A percentile compares a stretch with the other conserved stretches of the same genome.
Evolutionary conservation across 768 basidiomycete genomes (phyloP).

Genomic region (Xerocomus spinulosus): DNA sequence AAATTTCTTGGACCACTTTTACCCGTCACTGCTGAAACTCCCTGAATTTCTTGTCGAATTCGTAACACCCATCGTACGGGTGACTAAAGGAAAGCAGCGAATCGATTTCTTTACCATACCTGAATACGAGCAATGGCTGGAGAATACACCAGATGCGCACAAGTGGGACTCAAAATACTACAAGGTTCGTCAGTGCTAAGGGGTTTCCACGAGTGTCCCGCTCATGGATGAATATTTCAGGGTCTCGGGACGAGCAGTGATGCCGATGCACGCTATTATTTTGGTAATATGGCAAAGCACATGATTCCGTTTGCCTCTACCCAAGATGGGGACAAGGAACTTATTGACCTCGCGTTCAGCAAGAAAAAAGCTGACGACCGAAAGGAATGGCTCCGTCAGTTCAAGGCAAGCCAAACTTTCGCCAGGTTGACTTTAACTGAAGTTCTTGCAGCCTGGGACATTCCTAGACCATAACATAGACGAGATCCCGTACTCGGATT

Average conservation of each 20-base stretch:
- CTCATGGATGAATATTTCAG: slow-evolving; percentile 37
- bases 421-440: neutral
- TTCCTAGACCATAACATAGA: slow-evolving; percentile 85
- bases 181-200: slow-evolving; percentile 63
- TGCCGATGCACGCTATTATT: slow-evolving; percentile 88
- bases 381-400: slow-evolving; percentile 96
- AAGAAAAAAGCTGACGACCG: slow-evolving; percentile 99
- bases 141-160: slow-evolving; percentile 65
- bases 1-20: slow-evolving; percentile 97
- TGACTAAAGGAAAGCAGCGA: slow-evolving; percentile 73
- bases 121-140: slow-evolving; percentile 91
- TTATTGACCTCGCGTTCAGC: slow-evolving; percentile 98
- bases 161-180: slow-evolving; percentile 95
- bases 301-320: slow-evolving; percentile 87
- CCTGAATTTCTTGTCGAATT: slow-evolving; percentile 96
- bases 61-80: slow-evolving; percentile 95
- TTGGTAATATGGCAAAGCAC: slow-evolving; percentile 87
- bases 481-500: slow-evolving; percentile 85
- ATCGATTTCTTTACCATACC: slow-evolving; percentile 96
- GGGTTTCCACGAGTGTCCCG: neutral
- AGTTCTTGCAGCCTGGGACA: slow-evolving; percentile 73
- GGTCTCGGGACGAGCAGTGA: slow-evolving; percentile 94
- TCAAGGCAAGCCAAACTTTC: slow-evolving; percentile 51
- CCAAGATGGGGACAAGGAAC: slow-evolving; percentile 74
- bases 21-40: slow-evolving; percentile 86